Conservation (phyloP, 2,329 filamentous ascomycete genomes). For the Zopfia rhizophila region DNA sequence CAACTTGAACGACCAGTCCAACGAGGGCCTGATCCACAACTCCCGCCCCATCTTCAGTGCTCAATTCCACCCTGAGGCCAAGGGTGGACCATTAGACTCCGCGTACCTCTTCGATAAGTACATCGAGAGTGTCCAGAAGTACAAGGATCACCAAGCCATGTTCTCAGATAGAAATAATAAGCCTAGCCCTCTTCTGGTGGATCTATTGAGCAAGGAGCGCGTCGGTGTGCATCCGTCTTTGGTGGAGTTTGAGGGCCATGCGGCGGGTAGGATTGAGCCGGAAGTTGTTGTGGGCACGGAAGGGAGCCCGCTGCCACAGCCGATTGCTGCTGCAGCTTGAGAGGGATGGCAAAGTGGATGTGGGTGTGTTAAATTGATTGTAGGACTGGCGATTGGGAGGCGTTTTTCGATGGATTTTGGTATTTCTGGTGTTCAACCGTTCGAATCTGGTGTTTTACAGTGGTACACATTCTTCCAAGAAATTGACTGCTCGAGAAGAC, state of each 20-base stretch:
- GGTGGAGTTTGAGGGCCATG: conserved; percentile 45
- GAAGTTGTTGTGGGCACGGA: conserved; percentile 39
- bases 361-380: too few relatives aligned
- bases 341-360: too few relatives aligned
- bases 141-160: conserved; percentile 83
- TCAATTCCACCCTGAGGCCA: conserved; percentile 98
- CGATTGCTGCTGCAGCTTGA: conserved; percentile 45
- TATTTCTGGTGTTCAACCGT: too few relatives aligned
- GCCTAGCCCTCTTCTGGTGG: conserved; percentile 86
- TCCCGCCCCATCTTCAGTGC: conserved; percentile 97
- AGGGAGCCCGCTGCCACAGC: conserved; percentile 45
- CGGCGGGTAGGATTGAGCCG: conserved; percentile 37
- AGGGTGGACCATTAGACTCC: conserved; percentile 95
- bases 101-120: conserved; percentile 98
- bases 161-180: conserved; percentile 84
- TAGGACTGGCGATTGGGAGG: too few relatives aligned
- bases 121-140: conserved; percentile 85
- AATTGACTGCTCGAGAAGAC: too few relatives aligned
- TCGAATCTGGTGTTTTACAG: too few relatives aligned
- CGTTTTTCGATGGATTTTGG: too few relatives aligned
- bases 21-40: conserved; percentile 97
- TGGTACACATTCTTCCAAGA: too few relatives aligned
- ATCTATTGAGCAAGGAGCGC: conserved; percentile 92
- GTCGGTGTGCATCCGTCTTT: conserved; percentile 75
- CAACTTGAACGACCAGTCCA: conserved; percentile 97